Evolutionary conservation across 306 rosid genomes (phyloP).

Genomic region (Arachis hypogaea): DNA sequence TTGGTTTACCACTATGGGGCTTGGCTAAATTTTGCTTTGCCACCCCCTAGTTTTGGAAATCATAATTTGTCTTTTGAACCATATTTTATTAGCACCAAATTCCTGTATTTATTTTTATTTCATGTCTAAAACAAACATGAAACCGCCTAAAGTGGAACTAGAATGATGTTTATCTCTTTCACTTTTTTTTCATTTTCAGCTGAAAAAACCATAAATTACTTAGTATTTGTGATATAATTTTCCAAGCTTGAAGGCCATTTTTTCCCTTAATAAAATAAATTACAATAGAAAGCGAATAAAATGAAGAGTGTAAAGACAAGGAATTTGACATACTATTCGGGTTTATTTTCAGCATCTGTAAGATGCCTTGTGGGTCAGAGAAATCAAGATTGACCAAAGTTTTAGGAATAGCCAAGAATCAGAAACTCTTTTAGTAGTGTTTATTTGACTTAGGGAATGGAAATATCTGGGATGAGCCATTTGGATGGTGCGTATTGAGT

Average conservation of each 20-base stretch:
- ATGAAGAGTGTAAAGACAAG: not conserved
- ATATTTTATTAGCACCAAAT: not conserved
- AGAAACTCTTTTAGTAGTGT: not conserved
- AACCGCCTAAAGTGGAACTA: not conserved
- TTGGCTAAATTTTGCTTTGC: conserved; percentile 30
- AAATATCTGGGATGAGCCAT: not conserved
- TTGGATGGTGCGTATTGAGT: not conserved
- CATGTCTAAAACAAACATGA: conserved; percentile 1
- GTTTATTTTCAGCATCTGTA: not conserved
- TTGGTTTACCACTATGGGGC: conserved; percentile 7
- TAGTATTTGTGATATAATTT: not conserved
- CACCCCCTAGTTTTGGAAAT: not conserved
- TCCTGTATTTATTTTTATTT: not conserved
- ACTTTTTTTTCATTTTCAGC: not conserved
- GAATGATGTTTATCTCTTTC: not conserved
- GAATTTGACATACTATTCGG: not conserved
- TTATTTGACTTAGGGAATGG: not conserved
- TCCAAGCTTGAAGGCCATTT: not conserved
- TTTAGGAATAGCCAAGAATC: not conserved
- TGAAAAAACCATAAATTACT: not conserved
- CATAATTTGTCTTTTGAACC: conserved; percentile 2
- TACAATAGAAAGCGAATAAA: not conserved
- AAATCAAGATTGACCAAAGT: not conserved
- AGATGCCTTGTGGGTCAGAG: not conserved
- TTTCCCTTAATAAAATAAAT: not conserved